Conservation (phyloP, 2,329 filamentous ascomycete genomes). For the Aspergillus melleus region DNA sequence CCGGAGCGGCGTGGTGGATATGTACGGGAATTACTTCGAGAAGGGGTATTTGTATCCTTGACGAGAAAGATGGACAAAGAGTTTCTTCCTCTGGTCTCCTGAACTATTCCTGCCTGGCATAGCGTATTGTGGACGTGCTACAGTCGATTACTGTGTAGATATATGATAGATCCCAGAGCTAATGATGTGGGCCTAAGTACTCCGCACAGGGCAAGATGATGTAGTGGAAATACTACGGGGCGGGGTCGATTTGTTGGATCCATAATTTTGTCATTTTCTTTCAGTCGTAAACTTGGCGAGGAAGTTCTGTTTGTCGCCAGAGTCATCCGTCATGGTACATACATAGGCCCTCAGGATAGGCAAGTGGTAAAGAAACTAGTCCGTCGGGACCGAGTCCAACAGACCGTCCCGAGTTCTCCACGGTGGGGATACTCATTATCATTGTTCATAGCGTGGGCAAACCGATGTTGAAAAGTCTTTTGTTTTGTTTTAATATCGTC, state of each 20-base stretch:
- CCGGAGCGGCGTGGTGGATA: slow-evolving; percentile 49
- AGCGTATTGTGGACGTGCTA: not conserved
- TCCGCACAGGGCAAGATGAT: not conserved
- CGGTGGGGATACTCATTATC: not conserved
- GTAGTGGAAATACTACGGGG: not conserved
- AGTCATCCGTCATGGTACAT: not conserved
- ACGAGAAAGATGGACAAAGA: slow-evolving; percentile 11
- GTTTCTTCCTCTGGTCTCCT: no score
- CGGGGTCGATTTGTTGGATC: not conserved
- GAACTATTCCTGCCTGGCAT: not conserved
- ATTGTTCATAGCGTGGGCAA: slow-evolving; percentile 3
- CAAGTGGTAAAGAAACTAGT: not conserved
- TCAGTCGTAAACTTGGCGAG: slow-evolving; percentile 4
- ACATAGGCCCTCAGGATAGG: not conserved
- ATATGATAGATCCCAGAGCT: not conserved
- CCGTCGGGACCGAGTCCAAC: not conserved
- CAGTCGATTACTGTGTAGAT: no score
- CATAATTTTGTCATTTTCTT: slow-evolving; percentile 7
- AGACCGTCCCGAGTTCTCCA: not conserved
- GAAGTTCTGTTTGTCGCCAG: not conserved
- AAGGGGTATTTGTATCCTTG: slow-evolving; percentile 54
- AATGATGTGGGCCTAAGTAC: not conserved
- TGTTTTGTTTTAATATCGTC: slow-evolving; percentile 17
- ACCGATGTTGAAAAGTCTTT: slow-evolving; percentile 15
- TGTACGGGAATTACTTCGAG: slow-evolving; percentile 56